A percentile compares a stretch with the other conserved stretches of the same genome.
Evolutionary conservation across 192 early-diverging fungal species (phyloP).

Genomic region (Umbelopsis sp.): DNA sequence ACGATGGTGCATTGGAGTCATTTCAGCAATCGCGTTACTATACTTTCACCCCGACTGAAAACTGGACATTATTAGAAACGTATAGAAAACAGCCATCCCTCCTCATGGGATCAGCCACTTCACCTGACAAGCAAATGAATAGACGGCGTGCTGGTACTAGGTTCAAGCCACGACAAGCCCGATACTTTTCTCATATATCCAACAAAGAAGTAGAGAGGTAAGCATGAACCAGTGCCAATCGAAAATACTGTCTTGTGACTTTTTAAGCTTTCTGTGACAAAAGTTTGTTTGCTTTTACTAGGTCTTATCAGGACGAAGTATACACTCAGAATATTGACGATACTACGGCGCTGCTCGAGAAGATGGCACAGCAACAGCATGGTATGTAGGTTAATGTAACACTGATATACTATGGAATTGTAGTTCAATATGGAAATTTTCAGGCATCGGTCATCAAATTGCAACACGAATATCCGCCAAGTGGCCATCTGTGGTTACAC

Average conservation of each 20-base stretch:
- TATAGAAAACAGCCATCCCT: background rate
- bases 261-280: background rate
- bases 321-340: constrained; percentile 36
- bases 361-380: background rate
- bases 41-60: background rate
- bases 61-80: background rate
- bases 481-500: constrained; percentile 21
- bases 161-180: constrained; percentile 29
- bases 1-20: constrained; percentile 10
- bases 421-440: background rate
- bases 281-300: background rate
- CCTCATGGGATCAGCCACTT: background rate
- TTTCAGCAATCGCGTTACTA: background rate
- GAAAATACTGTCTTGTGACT: too few species aligned
- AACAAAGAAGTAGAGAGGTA: constrained; percentile 22
- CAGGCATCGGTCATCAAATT: constrained; percentile 4
- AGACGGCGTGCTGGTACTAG: constrained; percentile 14
- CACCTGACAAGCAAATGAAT: background rate
- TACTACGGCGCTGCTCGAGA: constrained; percentile 21
- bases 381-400: constrained; percentile 7
- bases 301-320: constrained; percentile 28
- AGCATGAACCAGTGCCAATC: background rate
- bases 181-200: constrained; percentile 21
- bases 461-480: constrained; percentile 20
- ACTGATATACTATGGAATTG: background rate